Conservation (phyloP, 2,329 filamentous ascomycete species). For the Hypoxylon sp. region DNA sequence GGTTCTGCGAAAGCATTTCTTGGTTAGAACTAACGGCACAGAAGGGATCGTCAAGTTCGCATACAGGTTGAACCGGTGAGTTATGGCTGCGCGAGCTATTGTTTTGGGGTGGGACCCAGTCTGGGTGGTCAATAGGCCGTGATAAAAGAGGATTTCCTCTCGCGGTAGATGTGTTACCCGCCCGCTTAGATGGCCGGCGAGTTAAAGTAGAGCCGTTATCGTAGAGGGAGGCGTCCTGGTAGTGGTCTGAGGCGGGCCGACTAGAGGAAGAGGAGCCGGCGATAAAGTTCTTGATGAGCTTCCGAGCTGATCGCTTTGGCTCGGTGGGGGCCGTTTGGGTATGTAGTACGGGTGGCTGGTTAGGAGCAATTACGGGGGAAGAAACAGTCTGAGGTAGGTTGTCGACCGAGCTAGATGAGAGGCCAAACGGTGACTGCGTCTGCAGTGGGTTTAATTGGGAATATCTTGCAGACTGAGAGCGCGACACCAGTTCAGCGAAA, state of each 20-base stretch:
- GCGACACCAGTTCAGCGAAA: conserved; percentile 64
- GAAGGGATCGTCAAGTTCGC: conserved; percentile 59
- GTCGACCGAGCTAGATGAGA: conserved; percentile 60
- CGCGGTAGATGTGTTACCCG: conserved; percentile 64
- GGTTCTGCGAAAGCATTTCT: conserved; percentile 59
- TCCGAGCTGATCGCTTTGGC: conserved; percentile 66
- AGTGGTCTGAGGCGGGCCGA: conserved; percentile 54
- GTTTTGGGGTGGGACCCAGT: conserved; percentile 50
- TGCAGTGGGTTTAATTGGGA: conserved; percentile 56
- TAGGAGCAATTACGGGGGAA: conserved; percentile 49
- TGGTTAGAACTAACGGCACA: conserved; percentile 59
- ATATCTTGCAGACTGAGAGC: conserved; percentile 68
- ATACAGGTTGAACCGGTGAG: conserved; percentile 63
- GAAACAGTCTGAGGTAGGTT: conserved; percentile 57
- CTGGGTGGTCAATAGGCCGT: conserved; percentile 51
- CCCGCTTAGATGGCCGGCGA: conserved; percentile 71
- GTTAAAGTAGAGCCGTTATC: conserved; percentile 65
- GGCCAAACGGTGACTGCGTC: conserved; percentile 56
- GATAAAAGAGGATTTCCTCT: conserved; percentile 59
- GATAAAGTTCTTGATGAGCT: conserved; percentile 70
- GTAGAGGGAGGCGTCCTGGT: conserved; percentile 59
- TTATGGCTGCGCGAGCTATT: conserved; percentile 48
- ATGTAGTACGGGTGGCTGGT: conserved; percentile 50
- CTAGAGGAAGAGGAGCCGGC: conserved; percentile 59
- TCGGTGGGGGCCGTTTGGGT: conserved; percentile 56